phyloP scores from a whole-genome alignment of 371 early-diverging fungal genomes.

The Mortierella sp. region DNA sequence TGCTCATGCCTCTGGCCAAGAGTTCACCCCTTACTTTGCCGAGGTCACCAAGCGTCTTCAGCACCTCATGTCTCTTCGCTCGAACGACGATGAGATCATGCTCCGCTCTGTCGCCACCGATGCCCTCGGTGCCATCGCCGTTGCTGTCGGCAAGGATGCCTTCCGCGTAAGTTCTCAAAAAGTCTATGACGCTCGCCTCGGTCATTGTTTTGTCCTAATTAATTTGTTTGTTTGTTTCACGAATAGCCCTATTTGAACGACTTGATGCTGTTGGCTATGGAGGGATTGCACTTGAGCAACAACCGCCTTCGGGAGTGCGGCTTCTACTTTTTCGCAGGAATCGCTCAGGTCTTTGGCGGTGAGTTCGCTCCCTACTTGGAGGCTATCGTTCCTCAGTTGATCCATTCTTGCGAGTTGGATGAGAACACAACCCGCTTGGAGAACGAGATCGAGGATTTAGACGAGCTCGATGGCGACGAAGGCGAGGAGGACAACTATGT shows the following conservation, averaged over 20 bases:
- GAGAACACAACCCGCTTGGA: conserved; percentile 64
- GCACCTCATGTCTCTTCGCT: conserved; percentile 77
- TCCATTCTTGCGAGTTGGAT: conserved; percentile 80
- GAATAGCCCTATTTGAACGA: conserved; percentile 77
- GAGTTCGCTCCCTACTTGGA: conserved; percentile 86
- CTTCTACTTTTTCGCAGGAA: conserved; percentile 87
- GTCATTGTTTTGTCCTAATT: neutral
- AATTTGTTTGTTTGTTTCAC: neutral
- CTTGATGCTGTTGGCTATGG: conserved; percentile 82
- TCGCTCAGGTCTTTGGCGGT: conserved; percentile 85
- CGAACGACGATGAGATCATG: conserved; percentile 74
- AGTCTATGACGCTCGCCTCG: neutral
- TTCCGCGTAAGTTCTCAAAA: conserved; percentile 64
- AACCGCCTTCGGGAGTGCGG: conserved; percentile 87
- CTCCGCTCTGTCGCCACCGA: conserved; percentile 92
- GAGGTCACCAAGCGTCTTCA: conserved; percentile 79
- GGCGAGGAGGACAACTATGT: conserved; percentile 75
- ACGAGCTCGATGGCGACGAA: conserved; percentile 63
- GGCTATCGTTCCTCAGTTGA: conserved; percentile 81
- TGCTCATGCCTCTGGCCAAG: conserved; percentile 84
- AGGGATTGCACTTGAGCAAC: conserved; percentile 80
- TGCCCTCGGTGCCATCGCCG: conserved; percentile 87
- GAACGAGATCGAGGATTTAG: conserved; percentile 55
- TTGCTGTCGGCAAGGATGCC: conserved; percentile 87
- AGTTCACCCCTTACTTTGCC: conserved; percentile 85